These are phyloP conservation scores for Globisporangium paddicum DNA, from an alignment of 352 stramenopile genomes.

Conservation along the genomic window DNA sequence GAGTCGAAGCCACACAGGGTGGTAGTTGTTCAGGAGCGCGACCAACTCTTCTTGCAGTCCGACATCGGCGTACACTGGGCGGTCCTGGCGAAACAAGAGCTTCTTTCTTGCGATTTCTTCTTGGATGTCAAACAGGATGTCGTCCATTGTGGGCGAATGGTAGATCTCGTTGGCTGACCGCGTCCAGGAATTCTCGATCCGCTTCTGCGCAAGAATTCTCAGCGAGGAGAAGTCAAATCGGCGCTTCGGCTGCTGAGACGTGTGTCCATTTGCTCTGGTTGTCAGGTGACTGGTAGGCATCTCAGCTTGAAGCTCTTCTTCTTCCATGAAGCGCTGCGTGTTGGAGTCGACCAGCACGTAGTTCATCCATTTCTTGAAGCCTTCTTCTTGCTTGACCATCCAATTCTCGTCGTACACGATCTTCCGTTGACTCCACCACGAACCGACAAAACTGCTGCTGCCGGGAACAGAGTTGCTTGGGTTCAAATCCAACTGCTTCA, in stretches of 20 bases:
- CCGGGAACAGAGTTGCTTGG: neutral
- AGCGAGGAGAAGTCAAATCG: conserved; percentile 65
- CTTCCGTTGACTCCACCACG: conserved; percentile 73
- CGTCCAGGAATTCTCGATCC: conserved; percentile 62
- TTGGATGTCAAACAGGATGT: conserved; percentile 57
- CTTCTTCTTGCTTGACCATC: conserved; percentile 76
- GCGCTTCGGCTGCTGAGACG: conserved; percentile 10
- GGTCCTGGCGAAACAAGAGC: conserved; percentile 82
- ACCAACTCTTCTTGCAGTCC: conserved; percentile 85
- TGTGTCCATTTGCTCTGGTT: neutral
- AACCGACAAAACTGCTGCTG: conserved; percentile 28
- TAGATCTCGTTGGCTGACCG: conserved; percentile 58
- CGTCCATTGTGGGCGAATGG: conserved; percentile 40
- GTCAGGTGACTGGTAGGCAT: neutral
- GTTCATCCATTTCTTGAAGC: conserved; percentile 87
- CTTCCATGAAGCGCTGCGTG: conserved; percentile 29
- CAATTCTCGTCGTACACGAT: conserved; percentile 71
- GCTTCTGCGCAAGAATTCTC: conserved; percentile 64
- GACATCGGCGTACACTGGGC: conserved; percentile 89
- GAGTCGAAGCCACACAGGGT: conserved; percentile 89
- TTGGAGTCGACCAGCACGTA: conserved; percentile 70
- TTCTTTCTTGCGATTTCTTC: conserved; percentile 68
- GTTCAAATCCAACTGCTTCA: conserved; percentile 11
- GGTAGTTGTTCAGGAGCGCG: conserved; percentile 87
- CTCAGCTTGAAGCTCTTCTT: conserved; percentile 20